A percentile compares a stretch with the other conserved stretches of the same genome.
Conservation (phyloP, 331 rosid genomes). For the Spiraea crenata region DNA sequence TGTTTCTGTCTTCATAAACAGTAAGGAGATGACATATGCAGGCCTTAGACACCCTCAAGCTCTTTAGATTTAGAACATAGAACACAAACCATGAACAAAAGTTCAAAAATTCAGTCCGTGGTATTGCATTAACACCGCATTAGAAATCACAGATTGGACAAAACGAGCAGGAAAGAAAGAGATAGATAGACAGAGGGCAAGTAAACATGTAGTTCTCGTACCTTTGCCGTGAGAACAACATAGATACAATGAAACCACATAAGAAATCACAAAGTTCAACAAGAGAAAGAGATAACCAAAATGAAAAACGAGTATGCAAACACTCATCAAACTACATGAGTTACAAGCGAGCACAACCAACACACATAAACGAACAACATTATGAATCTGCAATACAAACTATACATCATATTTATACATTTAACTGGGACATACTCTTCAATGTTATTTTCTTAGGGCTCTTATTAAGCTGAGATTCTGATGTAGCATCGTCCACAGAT, state of each 20-base stretch:
- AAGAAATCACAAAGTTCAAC: background rate
- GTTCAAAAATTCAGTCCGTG: too few species aligned
- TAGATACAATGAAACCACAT: background rate
- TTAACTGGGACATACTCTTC: constrained; percentile 53
- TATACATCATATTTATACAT: background rate
- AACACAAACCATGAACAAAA: too few species aligned
- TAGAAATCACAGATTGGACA: background rate
- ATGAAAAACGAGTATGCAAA: background rate
- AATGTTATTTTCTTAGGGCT: constrained; percentile 47
- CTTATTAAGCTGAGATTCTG: constrained; percentile 42
- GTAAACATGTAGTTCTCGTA: background rate
- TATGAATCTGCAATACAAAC: constrained; percentile 2
- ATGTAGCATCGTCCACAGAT: constrained; percentile 33
- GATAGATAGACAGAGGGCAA: background rate
- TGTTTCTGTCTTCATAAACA: too few species aligned
- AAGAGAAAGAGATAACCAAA: background rate
- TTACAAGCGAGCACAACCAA: background rate
- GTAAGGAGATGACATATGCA: too few species aligned
- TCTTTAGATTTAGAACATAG: too few species aligned
- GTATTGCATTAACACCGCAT: background rate
- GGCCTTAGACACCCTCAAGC: too few species aligned
- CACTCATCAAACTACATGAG: background rate
- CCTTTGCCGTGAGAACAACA: background rate
- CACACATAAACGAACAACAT: constrained; percentile 10
- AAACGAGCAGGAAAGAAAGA: background rate